Evolutionary conservation across 1,284 basidiomycete species (phyloP).

Genomic region (Anthracocystis walkeri): DNA sequence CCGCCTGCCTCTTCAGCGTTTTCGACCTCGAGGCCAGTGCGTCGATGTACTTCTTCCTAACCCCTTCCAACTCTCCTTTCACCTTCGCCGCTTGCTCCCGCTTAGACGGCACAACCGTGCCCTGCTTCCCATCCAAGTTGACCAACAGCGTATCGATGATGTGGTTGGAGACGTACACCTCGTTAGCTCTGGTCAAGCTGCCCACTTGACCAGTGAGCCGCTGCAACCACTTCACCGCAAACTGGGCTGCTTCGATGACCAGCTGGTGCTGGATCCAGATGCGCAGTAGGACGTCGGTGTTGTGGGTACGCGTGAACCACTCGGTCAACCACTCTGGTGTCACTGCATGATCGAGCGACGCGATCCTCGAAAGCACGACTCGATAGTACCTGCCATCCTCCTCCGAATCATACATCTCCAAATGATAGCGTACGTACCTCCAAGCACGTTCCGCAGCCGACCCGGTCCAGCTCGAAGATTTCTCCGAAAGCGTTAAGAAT

Average conservation of each 20-base stretch:
- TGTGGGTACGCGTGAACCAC: slow-evolving; percentile 36
- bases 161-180: slow-evolving; percentile 35
- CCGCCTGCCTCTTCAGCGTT: slow-evolving; percentile 46
- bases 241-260: slow-evolving; percentile 34
- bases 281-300: slow-evolving; percentile 42
- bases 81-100: slow-evolving; percentile 15
- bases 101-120: slow-evolving; percentile 24
- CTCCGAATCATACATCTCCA: slow-evolving; percentile 81
- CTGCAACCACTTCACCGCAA: slow-evolving; percentile 34
- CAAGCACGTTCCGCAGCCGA: slow-evolving; percentile 83
- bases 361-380: slow-evolving; percentile 68
- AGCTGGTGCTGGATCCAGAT: slow-evolving; percentile 37
- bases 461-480: slow-evolving; percentile 80
- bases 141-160: slow-evolving; percentile 40
- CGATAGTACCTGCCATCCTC: slow-evolving; percentile 76
- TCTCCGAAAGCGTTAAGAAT: slow-evolving; percentile 56
- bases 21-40: slow-evolving; percentile 20
- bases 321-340: slow-evolving; percentile 37
- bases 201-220: slow-evolving; percentile 14
- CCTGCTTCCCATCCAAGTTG: slow-evolving; percentile 30
- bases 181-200: slow-evolving; percentile 18
- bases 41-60: slow-evolving; percentile 33
- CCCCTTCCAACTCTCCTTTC: slow-evolving; percentile 25
- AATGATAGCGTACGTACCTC: slow-evolving; percentile 84
- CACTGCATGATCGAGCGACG: slow-evolving; percentile 25